Evolutionary conservation across 176 grass and related monocot species (phyloP).

Genomic region (Thalia dealbata): DNA sequence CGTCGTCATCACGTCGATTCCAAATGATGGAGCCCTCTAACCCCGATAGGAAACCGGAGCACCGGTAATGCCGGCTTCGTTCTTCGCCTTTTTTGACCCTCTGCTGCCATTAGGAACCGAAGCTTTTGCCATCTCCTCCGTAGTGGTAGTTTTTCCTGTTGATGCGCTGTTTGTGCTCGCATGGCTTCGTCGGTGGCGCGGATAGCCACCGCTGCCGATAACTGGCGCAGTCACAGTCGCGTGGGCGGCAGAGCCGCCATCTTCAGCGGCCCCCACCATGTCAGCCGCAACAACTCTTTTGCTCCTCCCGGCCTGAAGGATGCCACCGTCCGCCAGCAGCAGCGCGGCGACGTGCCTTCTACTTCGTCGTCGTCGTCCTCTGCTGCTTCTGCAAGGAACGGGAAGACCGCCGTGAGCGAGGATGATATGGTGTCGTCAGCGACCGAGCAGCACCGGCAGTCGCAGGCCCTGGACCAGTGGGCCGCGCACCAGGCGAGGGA

Average conservation of each 20-base stretch:
- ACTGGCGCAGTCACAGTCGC: slow-evolving; percentile 32
- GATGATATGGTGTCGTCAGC: neutral
- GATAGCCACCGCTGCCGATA: slow-evolving; percentile 48
- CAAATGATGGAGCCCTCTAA: no score
- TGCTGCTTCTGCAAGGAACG: neutral
- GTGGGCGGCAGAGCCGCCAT: neutral
- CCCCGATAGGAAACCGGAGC: no score
- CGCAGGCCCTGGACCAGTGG: slow-evolving; percentile 58
- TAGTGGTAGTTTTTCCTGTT: no score
- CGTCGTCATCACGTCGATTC: no score
- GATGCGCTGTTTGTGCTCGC: neutral
- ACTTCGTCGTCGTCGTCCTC: neutral
- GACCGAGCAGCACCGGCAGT: slow-evolving; percentile 15
- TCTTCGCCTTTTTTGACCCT: no score
- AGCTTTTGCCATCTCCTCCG: no score
- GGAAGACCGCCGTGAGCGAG: neutral
- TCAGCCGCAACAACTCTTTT: slow-evolving; percentile 23
- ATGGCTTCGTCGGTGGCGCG: slow-evolving; percentile 88
- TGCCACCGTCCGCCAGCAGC: neutral
- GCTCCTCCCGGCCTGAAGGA: neutral
- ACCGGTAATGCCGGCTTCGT: no score
- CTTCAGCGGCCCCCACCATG: neutral
- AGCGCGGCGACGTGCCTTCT: neutral
- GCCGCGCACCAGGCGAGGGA: slow-evolving; percentile 28
- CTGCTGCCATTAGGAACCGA: no score